Evolutionary conservation across 768 basidiomycete species (phyloP), one percentile per base, ranked within the genome.

Genomic region (Tubosaeta sp.): DNA sequence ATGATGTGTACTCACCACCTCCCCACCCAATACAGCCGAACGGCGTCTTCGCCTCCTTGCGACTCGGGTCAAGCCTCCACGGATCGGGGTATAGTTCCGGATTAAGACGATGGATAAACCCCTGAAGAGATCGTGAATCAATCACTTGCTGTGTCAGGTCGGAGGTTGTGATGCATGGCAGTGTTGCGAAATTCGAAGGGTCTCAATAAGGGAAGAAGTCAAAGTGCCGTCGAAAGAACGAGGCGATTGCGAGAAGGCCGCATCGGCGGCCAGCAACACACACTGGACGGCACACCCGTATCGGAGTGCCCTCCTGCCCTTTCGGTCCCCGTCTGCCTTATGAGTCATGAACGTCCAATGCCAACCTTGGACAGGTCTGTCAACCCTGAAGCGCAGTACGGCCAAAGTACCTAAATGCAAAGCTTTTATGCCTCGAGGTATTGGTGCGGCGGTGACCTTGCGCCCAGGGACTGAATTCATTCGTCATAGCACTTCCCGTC

Each of bases 191-290:
- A 90, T 71, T 34, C 87, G 83, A 21, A 87, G 80, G 31, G 87
- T 88, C 69, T 90, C 87, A n/a, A n/a, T n/a, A n/a, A n/a, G n/a
- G n/a, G 53, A 90, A 62, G 65, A 90, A 90, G 60, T 88, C 86
- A 60, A 82, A 82, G 47, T 86, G 77, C 57, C 69, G 71, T 41
- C 77, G 79, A 65, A 87, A 88, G 74, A 90, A 90, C 14, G 85
- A 80, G 27, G 71, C 62, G 48, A 85, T 82, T 55, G 79, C 75
- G 59, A 80, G 74, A 48, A 85, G 70, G 51, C 51, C 34, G n/a
- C 14, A 47, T 54, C 48, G 57, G 49, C 49, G 50, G 44, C 39
- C 43, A 46, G 43, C 32, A 51, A n/a, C 25, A 46, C 30, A 27
- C 52, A 51, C 48, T 46, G 36, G 52, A 51, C 43, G 43, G 32